These are phyloP conservation scores for Puya raimondii DNA, from an alignment of 176 grass and related monocot species.

Conservation along the genomic window DNA sequence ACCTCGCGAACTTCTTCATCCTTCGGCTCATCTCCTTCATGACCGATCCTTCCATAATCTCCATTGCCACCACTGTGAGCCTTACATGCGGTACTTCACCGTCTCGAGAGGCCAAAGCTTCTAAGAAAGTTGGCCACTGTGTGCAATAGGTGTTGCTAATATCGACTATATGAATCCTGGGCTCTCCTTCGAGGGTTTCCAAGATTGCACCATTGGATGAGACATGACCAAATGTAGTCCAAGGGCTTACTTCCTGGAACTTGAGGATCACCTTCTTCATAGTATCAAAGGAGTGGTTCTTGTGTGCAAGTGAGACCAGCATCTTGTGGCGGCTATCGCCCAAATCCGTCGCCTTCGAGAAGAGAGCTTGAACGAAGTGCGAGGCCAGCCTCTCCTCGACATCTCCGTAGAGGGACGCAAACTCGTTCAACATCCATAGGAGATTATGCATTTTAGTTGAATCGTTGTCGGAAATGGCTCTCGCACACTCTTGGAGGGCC, in stretches of 20 bases:
- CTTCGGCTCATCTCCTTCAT: constrained; percentile 11
- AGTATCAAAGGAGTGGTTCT: neutral
- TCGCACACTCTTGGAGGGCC: constrained; percentile 4
- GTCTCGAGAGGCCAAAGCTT: constrained; percentile 11
- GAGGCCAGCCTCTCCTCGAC: neutral
- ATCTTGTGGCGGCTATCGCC: neutral
- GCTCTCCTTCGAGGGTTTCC: constrained; percentile 2
- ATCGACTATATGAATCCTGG: constrained; percentile 2
- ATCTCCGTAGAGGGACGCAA: constrained; percentile 1
- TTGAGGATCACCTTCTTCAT: constrained; percentile 3
- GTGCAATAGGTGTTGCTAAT: constrained; percentile 12
- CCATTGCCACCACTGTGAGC: constrained; percentile 9
- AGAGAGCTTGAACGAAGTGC: constrained; percentile 3
- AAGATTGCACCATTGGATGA: constrained; percentile 7
- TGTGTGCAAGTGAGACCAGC: neutral
- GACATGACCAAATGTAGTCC: constrained; percentile 10
- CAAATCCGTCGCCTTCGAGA: neutral
- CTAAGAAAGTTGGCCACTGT: constrained; percentile 1
- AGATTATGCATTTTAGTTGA: constrained; percentile 6
- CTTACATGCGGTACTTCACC: constrained; percentile 10
- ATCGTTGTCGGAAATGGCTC: constrained; percentile 1
- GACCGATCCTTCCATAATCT: neutral
- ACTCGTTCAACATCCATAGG: constrained; percentile 6
- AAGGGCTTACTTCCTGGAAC: constrained; percentile 6
- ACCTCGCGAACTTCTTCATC: constrained; percentile 20